phyloP scores from a whole-genome alignment of 2,329 filamentous ascomycete species.

The Colletotrichum simmondsii region DNA sequence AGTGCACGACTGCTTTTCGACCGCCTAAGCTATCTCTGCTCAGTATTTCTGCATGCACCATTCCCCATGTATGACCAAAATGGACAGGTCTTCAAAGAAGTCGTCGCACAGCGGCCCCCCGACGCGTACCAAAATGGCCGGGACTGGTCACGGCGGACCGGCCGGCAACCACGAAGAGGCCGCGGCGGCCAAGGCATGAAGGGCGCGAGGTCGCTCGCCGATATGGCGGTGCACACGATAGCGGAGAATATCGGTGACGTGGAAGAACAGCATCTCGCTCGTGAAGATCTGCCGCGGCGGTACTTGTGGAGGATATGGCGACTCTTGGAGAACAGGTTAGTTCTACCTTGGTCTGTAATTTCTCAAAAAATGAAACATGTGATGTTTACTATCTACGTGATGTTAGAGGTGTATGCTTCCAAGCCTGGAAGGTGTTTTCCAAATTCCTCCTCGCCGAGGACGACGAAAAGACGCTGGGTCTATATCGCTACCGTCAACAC shows the following conservation, averaged over 20 bases:
- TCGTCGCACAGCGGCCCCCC: conserved; percentile 43
- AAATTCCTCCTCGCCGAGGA: conserved; percentile 45
- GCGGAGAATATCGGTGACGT: conserved; percentile 50
- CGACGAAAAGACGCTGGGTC: conserved; percentile 46
- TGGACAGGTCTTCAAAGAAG: conserved; percentile 52
- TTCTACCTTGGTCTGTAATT: too few relatives aligned
- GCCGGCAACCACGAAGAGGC: conserved; percentile 38
- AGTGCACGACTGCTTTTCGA: neutral
- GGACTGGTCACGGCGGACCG: conserved; percentile 49
- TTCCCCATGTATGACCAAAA: conserved; percentile 46
- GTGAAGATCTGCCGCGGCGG: conserved; percentile 45
- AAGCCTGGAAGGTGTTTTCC: conserved; percentile 54
- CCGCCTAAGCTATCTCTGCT: neutral
- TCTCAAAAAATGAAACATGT: too few relatives aligned
- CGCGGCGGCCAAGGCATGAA: conserved; percentile 38
- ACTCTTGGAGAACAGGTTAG: conserved; percentile 53
- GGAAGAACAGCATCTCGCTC: conserved; percentile 43
- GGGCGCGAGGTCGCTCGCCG: conserved; percentile 50
- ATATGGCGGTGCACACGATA: conserved; percentile 51
- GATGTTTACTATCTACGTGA: too few relatives aligned
- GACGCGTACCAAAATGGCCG: conserved; percentile 37
- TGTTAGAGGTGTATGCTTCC: conserved; percentile 51
- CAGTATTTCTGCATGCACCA: neutral
- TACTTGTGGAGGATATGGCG: conserved; percentile 51
- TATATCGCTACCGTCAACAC: conserved; percentile 52